Base-by-base conservation (phyloP, 2,329 filamentous ascomycete species). In the Pyricularia sp. region DNA sequence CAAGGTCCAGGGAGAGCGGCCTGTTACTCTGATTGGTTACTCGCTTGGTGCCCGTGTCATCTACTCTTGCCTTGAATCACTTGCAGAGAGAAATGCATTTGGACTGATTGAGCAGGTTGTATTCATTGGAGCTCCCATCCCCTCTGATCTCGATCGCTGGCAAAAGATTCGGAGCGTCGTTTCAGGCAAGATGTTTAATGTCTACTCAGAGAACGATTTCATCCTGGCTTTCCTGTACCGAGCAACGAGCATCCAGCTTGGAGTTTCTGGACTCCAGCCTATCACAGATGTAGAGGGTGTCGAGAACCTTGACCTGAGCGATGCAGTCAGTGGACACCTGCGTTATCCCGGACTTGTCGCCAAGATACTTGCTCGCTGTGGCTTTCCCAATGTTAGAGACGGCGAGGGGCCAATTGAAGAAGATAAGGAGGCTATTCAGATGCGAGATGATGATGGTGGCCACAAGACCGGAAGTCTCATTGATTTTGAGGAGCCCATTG, bases 161-260 rank as follows among this genome's bases (percentile, higher is more conserved):
- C 85, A 89, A 64, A 83, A 87, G 55, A 87, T 97, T 72, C 87
- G 92, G 33, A 88, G 86, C 64, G 92, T 94, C 0, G 93, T 97
- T 0, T 87, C 90, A 1, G 93, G 94, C 2, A 86, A 91, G 69
- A 84, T 97, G 9, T 90, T 97, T 73, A 97, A 97, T 73, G 92
- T 94, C 10, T 97, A 90, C 79, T 94, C 92, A 1, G 88, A 90
- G 68, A 94, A 95, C 70, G 94, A 97, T 78, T 92, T 92, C 74
- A 88, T 97, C 36, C 87, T 97, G 0, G 93, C 88, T 0, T 94
- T 97, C 76, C 82, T 97, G 23, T 97, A 97, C 77, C 88, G 94
- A 64, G 90, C 92, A 2, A 93, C 91, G 59, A 93, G 90, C 70
- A 86, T 97, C 31, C 90, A 95, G 72, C 85, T 92, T 59, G 94